Evolutionary conservation across 2,329 filamentous ascomycete genomes (phyloP).

Genomic region (Aureobasidium sp.): DNA sequence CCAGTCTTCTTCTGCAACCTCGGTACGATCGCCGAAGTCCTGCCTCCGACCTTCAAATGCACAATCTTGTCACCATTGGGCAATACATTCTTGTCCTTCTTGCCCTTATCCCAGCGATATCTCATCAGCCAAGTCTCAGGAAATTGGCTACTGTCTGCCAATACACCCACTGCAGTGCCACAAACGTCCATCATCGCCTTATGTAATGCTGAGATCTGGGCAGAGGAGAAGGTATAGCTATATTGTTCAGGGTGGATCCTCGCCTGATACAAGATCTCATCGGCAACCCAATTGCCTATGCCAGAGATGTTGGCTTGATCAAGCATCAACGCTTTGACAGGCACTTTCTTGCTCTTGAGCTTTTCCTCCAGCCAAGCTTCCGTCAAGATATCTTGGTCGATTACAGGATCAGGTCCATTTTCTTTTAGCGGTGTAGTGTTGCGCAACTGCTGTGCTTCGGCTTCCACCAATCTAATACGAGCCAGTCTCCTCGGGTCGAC

Average conservation of each 20-base stretch:
- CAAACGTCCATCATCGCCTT: constrained; percentile 70
- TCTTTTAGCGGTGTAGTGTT: constrained; percentile 71
- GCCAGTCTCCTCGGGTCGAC: constrained; percentile 73
- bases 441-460: constrained; percentile 65
- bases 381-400: constrained; percentile 70
- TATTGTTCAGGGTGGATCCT: constrained; percentile 88
- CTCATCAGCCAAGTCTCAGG: constrained; percentile 63
- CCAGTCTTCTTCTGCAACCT: constrained; percentile 75
- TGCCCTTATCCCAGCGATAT: constrained; percentile 69
- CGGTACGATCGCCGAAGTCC: constrained; percentile 85
- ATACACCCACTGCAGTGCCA: constrained; percentile 63
- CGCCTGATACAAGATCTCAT: constrained; percentile 87
- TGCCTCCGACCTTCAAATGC: constrained; percentile 80
- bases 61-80: constrained; percentile 80
- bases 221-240: constrained; percentile 67
- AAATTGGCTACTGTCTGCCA: constrained; percentile 77
- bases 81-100: constrained; percentile 59
- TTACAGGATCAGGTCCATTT: constrained; percentile 87
- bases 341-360: constrained; percentile 67
- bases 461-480: constrained; percentile 74
- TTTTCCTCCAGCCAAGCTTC: constrained; percentile 64
- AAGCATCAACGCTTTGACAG: constrained; percentile 79
- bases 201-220: constrained; percentile 64
- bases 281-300: constrained; percentile 95
- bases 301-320: constrained; percentile 86